These are phyloP conservation scores for Pichia membranifaciens DNA, from an alignment of 805 yeast genomes.

Conservation along the genomic window DNA sequence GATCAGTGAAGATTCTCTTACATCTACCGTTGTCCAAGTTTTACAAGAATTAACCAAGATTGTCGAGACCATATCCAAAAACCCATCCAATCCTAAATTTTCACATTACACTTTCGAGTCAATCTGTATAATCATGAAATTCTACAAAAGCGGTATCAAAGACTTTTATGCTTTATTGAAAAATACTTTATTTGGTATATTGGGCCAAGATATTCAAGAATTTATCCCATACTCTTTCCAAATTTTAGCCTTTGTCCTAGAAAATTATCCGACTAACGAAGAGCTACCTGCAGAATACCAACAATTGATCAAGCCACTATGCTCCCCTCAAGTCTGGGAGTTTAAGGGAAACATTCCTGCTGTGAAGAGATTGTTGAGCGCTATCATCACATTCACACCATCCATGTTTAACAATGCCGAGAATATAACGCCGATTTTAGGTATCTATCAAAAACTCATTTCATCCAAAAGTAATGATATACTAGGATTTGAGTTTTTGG, in stretches of 20 bases:
- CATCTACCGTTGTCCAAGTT: slow-evolving; percentile 39
- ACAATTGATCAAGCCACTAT: slow-evolving; percentile 68
- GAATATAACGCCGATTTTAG: slow-evolving; percentile 70
- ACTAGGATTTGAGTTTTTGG: slow-evolving; percentile 80
- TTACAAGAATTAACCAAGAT: slow-evolving; percentile 66
- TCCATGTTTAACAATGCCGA: slow-evolving; percentile 33
- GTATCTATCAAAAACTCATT: slow-evolving; percentile 92
- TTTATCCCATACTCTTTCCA: slow-evolving; percentile 92
- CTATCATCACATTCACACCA: slow-evolving; percentile 51
- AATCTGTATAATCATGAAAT: slow-evolving; percentile 68
- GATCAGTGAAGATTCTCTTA: slow-evolving; percentile 63
- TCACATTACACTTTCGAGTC: slow-evolving; percentile 89
- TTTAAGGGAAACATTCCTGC: slow-evolving; percentile 91
- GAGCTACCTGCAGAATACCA: slow-evolving; percentile 61
- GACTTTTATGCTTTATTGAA: slow-evolving; percentile 48
- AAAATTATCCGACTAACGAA: slow-evolving; percentile 42
- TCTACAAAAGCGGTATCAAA: slow-evolving; percentile 31
- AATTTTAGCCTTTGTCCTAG: slow-evolving; percentile 73
- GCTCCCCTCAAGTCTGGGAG: slow-evolving; percentile 94
- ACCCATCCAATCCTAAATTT: slow-evolving; percentile 94
- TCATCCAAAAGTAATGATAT: slow-evolving; percentile 77
- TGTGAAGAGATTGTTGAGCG: slow-evolving; percentile 68
- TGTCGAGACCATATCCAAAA: slow-evolving; percentile 64
- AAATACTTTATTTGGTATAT: slow-evolving; percentile 59
- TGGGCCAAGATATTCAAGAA: slow-evolving; percentile 86